Base-by-base conservation (phyloP, 352 stramenopile species). In the Pythium phragmitis region DNA sequence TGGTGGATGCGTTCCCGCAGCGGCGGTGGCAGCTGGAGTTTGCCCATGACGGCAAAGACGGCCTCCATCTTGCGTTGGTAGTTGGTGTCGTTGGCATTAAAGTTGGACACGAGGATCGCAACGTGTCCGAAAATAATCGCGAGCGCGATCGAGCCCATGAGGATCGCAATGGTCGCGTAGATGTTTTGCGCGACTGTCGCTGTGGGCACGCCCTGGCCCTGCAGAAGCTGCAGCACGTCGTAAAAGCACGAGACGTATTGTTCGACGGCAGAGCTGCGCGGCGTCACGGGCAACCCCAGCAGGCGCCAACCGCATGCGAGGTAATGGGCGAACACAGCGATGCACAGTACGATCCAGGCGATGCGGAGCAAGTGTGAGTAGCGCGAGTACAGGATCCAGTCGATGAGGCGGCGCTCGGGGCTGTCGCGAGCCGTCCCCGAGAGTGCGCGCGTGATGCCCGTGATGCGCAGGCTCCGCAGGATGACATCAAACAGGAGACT, bases 11-110 rank as follows among this genome's bases (percentile, higher is more conserved):
- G 74, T 46, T 89, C 78, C 3, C 79, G 70, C 19, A 91, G 42
- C 0, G 71, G 65, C 0, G 57, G 33, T 0, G 80, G 82, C 7
- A 91, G 57, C 50, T 77, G 69, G 43, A 84, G 76, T 57, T 88
- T 83, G 52, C 56, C 64, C 60, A 88, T 92, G 54, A 79, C 70
- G 2, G 81, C 77, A 30, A 88, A 77, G 0, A 92, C 73, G 14
- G 71, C 57, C 47, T 91, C 82, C 80, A 90, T 88, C 48, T 91
- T 91, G 12, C 74, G 77, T 42, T 86, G 68, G 56, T 89, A 94
- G 30, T 63, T 74, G 0, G 74, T 86, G 7, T 59, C 60, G 23
- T 79, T 82, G 12, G 74, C 72, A 36, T 79, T 83, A 47, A 91
- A 85, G 49, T 86, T 87, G 9, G 78, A 68, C 7, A 93, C 79